Conservation (phyloP, 306 rosid species). For the Cucurbita pepo region DNA sequence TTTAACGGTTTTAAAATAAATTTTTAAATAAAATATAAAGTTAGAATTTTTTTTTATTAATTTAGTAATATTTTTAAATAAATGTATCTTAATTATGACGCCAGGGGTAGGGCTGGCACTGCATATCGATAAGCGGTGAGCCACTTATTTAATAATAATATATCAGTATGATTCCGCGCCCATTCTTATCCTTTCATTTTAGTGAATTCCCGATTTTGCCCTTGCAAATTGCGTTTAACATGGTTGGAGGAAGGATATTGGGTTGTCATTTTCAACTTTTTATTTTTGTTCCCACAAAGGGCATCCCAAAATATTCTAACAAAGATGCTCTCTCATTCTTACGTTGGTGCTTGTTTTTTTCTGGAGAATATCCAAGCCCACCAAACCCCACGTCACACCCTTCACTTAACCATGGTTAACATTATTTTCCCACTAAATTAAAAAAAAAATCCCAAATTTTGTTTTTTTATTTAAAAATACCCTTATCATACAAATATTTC, state of each 20-base stretch:
- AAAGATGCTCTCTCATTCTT: neutral
- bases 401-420: no score
- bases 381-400: neutral
- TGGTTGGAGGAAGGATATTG: neutral
- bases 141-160: neutral
- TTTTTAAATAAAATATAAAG: no score
- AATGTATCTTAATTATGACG: neutral
- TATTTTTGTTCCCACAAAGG: neutral
- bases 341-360: neutral
- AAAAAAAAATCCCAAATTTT: no score
- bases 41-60: no score
- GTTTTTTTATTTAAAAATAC: no score
- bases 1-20: no score
- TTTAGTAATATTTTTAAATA: no score
- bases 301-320: neutral
- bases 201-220: neutral
- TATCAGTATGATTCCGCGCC: neutral
- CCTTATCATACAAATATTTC: no score
- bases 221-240: neutral
- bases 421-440: no score
- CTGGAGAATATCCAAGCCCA: neutral
- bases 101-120: neutral
- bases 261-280: neutral
- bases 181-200: conserved; percentile 2
- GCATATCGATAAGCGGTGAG: neutral